phyloP scores from a whole-genome alignment of 768 basidiomycete genomes.

The Pleurotus salmoneostramineus region DNA sequence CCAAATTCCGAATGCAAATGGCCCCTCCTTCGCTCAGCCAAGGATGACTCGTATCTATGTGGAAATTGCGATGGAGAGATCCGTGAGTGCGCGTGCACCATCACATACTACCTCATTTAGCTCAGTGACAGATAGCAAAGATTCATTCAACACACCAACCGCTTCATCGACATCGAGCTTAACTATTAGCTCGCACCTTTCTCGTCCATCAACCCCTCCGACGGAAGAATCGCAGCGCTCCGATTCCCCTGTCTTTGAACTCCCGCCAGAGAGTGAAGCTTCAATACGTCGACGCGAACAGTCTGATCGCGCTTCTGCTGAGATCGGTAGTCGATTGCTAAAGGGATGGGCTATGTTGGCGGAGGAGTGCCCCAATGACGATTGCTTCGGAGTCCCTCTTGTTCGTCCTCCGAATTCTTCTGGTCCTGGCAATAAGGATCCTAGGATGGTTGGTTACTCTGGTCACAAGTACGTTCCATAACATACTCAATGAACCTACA shows the following conservation, averaged over 20 bases:
- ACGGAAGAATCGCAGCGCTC: constrained; percentile 66
- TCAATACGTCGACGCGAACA: constrained; percentile 69
- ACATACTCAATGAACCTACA: constrained; percentile 19
- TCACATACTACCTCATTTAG: neutral
- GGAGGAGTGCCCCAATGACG: constrained; percentile 70
- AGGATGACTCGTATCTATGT: constrained; percentile 52
- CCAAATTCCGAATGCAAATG: constrained; percentile 49
- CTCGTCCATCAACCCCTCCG: constrained; percentile 71
- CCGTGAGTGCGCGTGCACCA: neutral
- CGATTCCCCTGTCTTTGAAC: constrained; percentile 61
- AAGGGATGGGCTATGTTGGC: constrained; percentile 90
- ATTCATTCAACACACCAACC: constrained; percentile 13
- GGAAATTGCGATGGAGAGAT: constrained; percentile 53
- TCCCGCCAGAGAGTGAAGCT: constrained; percentile 64
- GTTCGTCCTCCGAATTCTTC: constrained; percentile 65
- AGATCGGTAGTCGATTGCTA: constrained; percentile 74
- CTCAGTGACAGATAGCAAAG: neutral
- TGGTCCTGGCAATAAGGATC: constrained; percentile 50
- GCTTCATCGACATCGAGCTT: constrained; percentile 35
- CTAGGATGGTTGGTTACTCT: constrained; percentile 50
- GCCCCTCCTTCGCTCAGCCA: constrained; percentile 76
- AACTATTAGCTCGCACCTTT: constrained; percentile 49
- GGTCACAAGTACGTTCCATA: neutral
- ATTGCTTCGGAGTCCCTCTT: constrained; percentile 81
- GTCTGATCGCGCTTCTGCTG: constrained; percentile 74